phyloP scores from a whole-genome alignment of 805 yeast genomes.

The Ogataea ganodermae region DNA sequence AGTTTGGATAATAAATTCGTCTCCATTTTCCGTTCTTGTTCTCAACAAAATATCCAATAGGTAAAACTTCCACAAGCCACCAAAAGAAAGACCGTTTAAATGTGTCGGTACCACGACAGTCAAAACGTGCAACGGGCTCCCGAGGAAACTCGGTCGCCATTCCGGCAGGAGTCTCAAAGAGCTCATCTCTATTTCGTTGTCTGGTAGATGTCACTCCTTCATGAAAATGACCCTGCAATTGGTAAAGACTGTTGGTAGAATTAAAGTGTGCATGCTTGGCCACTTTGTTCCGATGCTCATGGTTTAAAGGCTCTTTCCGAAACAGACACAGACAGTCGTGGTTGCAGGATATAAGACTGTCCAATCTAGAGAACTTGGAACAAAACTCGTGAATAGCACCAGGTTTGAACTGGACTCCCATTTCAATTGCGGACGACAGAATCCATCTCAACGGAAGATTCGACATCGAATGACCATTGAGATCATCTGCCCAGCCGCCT shows the following conservation, averaged over 20 bases:
- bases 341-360: slow-evolving; percentile 47
- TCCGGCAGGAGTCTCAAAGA: slow-evolving; percentile 18
- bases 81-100: slow-evolving; percentile 41
- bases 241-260: background rate
- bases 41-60: slow-evolving; percentile 55
- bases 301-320: slow-evolving; percentile 20
- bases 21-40: slow-evolving; percentile 51
- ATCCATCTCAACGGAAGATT: slow-evolving; percentile 64
- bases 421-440: slow-evolving; percentile 50
- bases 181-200: slow-evolving; percentile 9
- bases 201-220: background rate
- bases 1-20: slow-evolving; percentile 52
- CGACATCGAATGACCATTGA: slow-evolving; percentile 45
- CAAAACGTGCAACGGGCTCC: slow-evolving; percentile 31
- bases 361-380: slow-evolving; percentile 39
- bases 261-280: background rate
- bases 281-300: slow-evolving; percentile 6
- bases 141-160: slow-evolving; percentile 25
- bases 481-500: slow-evolving; percentile 61
- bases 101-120: slow-evolving; percentile 41
- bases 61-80: slow-evolving; percentile 68
- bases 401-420: slow-evolving; percentile 50
- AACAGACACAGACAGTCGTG: slow-evolving; percentile 51
- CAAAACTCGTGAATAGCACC: slow-evolving; percentile 44
- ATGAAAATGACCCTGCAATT: background rate